Evolutionary conservation across 352 stramenopile genomes (phyloP).

Genomic region (Blastocystis sp.): DNA sequence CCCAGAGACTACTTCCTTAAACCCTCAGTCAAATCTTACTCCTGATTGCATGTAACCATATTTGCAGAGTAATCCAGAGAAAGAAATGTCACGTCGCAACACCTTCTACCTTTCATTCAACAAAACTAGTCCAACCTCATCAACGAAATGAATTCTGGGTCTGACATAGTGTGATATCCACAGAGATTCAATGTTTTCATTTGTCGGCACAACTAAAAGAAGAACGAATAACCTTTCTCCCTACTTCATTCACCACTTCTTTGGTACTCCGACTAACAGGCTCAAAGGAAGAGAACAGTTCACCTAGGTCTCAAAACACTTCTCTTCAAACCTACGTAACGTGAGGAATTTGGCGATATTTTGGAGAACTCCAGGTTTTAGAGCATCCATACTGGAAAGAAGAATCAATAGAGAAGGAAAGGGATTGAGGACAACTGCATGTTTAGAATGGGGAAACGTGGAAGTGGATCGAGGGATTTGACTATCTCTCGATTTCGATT

Average conservation of each 20-base stretch:
- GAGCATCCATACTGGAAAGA: not conserved
- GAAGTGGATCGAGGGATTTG: conserved; percentile 8
- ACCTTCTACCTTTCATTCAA: conserved; percentile 16
- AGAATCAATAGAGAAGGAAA: not conserved
- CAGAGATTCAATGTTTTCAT: conserved; percentile 60
- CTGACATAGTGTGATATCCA: conserved; percentile 26
- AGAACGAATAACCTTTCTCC: not conserved
- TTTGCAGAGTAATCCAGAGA: conserved; percentile 26
- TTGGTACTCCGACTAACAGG: conserved; percentile 43
- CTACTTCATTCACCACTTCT: conserved; percentile 56
- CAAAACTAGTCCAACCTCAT: not conserved
- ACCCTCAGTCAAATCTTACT: not conserved
- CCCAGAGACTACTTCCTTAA: conserved; percentile 26
- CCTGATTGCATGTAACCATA: conserved; percentile 32
- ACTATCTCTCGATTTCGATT: not conserved
- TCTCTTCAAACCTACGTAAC: not conserved
- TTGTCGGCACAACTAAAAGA: conserved; percentile 39
- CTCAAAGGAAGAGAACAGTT: conserved; percentile 58
- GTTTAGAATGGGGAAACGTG: conserved; percentile 7
- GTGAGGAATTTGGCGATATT: conserved; percentile 64
- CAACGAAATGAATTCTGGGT: conserved; percentile 48
- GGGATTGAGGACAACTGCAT: not conserved
- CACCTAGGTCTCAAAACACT: not conserved
- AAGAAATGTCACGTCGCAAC: conserved; percentile 55
- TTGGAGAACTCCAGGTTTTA: conserved; percentile 33